These are phyloP conservation scores for Trichocladium uniseriatum DNA, from an alignment of 495 filamentous ascomycete genomes.

Conservation along the genomic window DNA sequence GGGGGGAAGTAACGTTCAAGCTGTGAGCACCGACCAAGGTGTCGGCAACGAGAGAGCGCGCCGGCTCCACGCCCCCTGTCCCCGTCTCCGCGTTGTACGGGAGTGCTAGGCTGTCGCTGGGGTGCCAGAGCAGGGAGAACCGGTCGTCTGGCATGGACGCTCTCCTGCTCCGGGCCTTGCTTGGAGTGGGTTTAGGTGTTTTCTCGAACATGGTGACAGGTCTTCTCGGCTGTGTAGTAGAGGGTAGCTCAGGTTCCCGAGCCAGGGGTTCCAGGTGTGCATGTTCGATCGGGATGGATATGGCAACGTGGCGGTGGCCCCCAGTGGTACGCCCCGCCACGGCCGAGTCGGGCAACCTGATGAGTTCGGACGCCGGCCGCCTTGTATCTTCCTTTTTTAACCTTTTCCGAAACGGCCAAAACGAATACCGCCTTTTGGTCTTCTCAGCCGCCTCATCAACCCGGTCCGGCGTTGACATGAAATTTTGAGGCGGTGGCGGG, in stretches of 20 bases:
- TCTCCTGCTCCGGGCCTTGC: background rate
- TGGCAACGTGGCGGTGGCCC: slow-evolving; percentile 42
- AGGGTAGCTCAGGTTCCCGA: background rate
- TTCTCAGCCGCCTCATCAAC: background rate
- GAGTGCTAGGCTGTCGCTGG: background rate
- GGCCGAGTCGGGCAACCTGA: slow-evolving; percentile 39
- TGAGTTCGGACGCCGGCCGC: slow-evolving; percentile 10
- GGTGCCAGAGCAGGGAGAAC: background rate
- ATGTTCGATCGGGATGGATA: slow-evolving; percentile 39
- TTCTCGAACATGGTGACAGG: background rate
- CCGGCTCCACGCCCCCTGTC: background rate
- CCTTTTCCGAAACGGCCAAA: slow-evolving; percentile 13
- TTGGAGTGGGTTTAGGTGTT: too few relatives aligned
- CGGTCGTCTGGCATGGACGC: background rate
- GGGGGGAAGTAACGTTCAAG: background rate
- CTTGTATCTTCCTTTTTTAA: background rate
- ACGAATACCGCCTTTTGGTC: slow-evolving; percentile 3
- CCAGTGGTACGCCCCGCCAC: slow-evolving; percentile 32
- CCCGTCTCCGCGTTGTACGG: background rate
- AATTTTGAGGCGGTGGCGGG: slow-evolving; percentile 29
- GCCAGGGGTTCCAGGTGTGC: slow-evolving; percentile 9
- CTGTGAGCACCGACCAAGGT: slow-evolving; percentile 11
- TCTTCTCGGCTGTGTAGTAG: background rate
- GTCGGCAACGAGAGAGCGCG: background rate
- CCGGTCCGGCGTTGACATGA: slow-evolving; percentile 29